These are phyloP conservation scores for Bondarzewia mesenterica DNA, from an alignment of 1,284 basidiomycete genomes.

Conservation along the genomic window DNA sequence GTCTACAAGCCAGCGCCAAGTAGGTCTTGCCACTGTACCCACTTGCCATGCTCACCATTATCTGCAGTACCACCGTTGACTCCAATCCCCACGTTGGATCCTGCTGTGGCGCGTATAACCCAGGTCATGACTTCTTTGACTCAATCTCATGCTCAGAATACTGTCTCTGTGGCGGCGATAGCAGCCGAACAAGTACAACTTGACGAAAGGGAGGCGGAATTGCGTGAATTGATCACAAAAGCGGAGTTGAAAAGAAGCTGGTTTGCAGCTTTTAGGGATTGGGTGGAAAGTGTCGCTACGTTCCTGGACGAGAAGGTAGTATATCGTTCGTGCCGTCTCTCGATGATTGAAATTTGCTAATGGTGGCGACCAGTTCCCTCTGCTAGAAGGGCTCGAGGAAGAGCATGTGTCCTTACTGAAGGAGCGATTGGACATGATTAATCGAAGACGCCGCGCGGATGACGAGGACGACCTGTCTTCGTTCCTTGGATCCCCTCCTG, in stretches of 20 bases:
- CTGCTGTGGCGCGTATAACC: slow-evolving; percentile 50
- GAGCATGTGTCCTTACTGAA: slow-evolving; percentile 69
- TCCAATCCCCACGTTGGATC: slow-evolving; percentile 48
- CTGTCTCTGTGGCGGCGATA: slow-evolving; percentile 51
- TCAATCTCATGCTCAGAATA: slow-evolving; percentile 63
- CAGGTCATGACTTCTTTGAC: slow-evolving; percentile 61
- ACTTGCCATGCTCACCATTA: background rate
- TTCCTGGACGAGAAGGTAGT: slow-evolving; percentile 90
- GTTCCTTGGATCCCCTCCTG: slow-evolving; percentile 56
- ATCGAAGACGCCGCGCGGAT: slow-evolving; percentile 59
- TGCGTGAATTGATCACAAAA: slow-evolving; percentile 71
- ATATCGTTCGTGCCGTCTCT: slow-evolving; percentile 2
- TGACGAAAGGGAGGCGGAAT: slow-evolving; percentile 68
- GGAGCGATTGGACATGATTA: slow-evolving; percentile 68
- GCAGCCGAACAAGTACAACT: slow-evolving; percentile 65
- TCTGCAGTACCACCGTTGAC: slow-evolving; percentile 51
- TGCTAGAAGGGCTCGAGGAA: slow-evolving; percentile 79
- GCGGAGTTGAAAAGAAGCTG: slow-evolving; percentile 83
- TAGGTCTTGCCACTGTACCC: slow-evolving; percentile 27
- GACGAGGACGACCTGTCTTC: slow-evolving; percentile 77
- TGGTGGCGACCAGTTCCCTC: slow-evolving; percentile 57
- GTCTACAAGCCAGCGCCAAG: slow-evolving; percentile 73
- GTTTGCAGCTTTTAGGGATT: slow-evolving; percentile 80
- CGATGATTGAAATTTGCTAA: slow-evolving; percentile 6
- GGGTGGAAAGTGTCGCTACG: slow-evolving; percentile 80